phyloP scores from a whole-genome alignment of 441 rosid species.

The Adansonia grandidieri region DNA sequence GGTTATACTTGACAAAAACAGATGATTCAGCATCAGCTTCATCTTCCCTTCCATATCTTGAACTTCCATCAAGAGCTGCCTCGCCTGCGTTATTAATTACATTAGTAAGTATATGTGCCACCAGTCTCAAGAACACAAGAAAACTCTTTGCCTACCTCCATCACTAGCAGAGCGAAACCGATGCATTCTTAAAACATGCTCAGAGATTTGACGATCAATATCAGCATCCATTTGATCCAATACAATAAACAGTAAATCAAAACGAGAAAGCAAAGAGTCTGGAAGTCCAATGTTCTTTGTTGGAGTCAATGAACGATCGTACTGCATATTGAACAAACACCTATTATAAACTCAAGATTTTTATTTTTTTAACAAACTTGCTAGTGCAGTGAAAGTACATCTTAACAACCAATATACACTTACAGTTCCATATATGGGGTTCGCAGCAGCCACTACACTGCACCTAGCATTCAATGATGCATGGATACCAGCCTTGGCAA shows the following conservation, averaged over 20 bases:
- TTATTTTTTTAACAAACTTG: not conserved
- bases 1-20: slow-evolving; percentile 86
- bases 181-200: slow-evolving; percentile 96
- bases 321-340: slow-evolving; percentile 51
- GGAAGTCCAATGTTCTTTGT: slow-evolving; percentile 99
- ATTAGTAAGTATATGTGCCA: slow-evolving; percentile 23
- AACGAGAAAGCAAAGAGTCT: slow-evolving; percentile 97
- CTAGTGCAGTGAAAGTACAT: slow-evolving; percentile 5
- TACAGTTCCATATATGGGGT: slow-evolving; percentile 99
- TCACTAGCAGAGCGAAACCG: slow-evolving; percentile 73
- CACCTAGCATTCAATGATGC: slow-evolving; percentile 97
- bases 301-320: slow-evolving; percentile 95
- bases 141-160: slow-evolving; percentile 57
- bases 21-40: slow-evolving; percentile 75
- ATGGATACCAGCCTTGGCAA: slow-evolving; percentile 99
- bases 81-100: slow-evolving; percentile 53
- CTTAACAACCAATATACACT: slow-evolving; percentile 58
- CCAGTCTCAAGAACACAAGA: slow-evolving; percentile 18
- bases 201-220: slow-evolving; percentile 84
- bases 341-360: slow-evolving; percentile 19
- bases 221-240: slow-evolving; percentile 99
- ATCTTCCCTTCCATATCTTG: slow-evolving; percentile 75
- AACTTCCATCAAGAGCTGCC: slow-evolving; percentile 62
- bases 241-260: slow-evolving; percentile 89
- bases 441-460: slow-evolving; percentile 99